These are phyloP conservation scores for Thraustotheca clavata DNA, from an alignment of 352 stramenopile genomes.

Conservation along the genomic window DNA sequence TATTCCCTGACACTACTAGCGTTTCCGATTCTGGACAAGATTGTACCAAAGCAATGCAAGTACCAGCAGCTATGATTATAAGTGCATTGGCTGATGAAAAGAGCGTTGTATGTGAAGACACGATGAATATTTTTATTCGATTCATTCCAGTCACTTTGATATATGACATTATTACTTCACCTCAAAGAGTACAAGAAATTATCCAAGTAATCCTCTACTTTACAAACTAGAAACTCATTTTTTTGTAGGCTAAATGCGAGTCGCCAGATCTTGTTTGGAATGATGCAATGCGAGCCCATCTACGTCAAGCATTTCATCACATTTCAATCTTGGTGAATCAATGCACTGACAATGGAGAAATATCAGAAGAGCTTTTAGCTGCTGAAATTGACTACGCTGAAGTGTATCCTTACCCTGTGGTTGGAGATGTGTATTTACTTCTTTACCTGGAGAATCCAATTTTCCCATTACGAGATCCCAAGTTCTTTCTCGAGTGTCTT, in stretches of 20 bases:
- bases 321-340: slow-evolving; percentile 9
- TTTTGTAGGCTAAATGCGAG: slow-evolving; percentile 82
- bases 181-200: slow-evolving; percentile 48
- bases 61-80: slow-evolving; percentile 55
- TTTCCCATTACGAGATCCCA: slow-evolving; percentile 86
- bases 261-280: slow-evolving; percentile 94
- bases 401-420: slow-evolving; percentile 57
- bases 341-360: slow-evolving; percentile 8
- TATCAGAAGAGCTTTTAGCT: slow-evolving; percentile 34
- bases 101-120: slow-evolving; percentile 40
- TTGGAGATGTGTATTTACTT: slow-evolving; percentile 87
- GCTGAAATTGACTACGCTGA: slow-evolving; percentile 68
- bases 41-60: slow-evolving; percentile 39
- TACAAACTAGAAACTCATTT: not conserved
- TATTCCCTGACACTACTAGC: slow-evolving; percentile 49
- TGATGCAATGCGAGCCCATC: slow-evolving; percentile 66
- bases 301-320: slow-evolving; percentile 24
- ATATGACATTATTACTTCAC: slow-evolving; percentile 39
- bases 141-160: slow-evolving; percentile 65
- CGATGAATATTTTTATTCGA: slow-evolving; percentile 39
- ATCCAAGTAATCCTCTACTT: slow-evolving; percentile 33
- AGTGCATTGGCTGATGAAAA: slow-evolving; percentile 44
- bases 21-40: slow-evolving; percentile 53
- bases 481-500: slow-evolving; percentile 72
- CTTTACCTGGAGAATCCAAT: slow-evolving; percentile 91